Evolutionary conservation across 495 filamentous ascomycete species (phyloP), one percentile per base, ranked within the genome.

Genomic region (Talaromyces nanjingensis): DNA sequence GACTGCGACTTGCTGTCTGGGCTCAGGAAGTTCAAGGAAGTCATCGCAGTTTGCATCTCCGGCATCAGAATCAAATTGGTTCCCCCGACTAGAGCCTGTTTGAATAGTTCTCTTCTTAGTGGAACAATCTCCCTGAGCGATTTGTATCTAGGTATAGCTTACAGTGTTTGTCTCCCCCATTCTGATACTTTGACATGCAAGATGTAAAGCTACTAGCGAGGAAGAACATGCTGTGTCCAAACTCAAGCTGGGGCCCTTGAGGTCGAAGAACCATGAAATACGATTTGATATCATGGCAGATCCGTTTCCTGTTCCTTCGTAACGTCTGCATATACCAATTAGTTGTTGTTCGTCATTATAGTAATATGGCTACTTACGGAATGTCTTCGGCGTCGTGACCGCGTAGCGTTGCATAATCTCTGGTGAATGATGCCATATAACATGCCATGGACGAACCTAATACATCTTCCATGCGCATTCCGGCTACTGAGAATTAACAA

Each of bases 221-320:
- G 66, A 65, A 0, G 74, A 77, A 65, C 79, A 82, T 0, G 73
- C 79, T 4, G 77, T 78, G 37, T 81, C 71, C 5, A 82, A 62
- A 0, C 77, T 74, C 16, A 82, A 65, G 64, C 77, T 76, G 16
- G 79, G 74, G 0, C 71, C 73, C 1, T 68, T 60, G 1, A 81
- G 65, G 52, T 77, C 71, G 20, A 78, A 70, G n/a, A 72, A 62
- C 37, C 76, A 69, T 4, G 68, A 69, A n/a, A 80, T 69, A 1
- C 77, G 73, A 55, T 77, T 76, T 2, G 80, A 71, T 55, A 76
- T 67, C 61, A 80, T 81, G 69, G 67, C 8, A 72, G 69, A 4
- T 73, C 65, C 20, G 65, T 66, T 20, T 77, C 71, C 1, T 74
- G 60, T 45, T 83, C 81, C 12, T 74, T 72, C 1, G 71, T 63